Evolutionary conservation across 2,329 filamentous ascomycete species (phyloP).

Genomic region (Fusarium keratoplasticum): DNA sequence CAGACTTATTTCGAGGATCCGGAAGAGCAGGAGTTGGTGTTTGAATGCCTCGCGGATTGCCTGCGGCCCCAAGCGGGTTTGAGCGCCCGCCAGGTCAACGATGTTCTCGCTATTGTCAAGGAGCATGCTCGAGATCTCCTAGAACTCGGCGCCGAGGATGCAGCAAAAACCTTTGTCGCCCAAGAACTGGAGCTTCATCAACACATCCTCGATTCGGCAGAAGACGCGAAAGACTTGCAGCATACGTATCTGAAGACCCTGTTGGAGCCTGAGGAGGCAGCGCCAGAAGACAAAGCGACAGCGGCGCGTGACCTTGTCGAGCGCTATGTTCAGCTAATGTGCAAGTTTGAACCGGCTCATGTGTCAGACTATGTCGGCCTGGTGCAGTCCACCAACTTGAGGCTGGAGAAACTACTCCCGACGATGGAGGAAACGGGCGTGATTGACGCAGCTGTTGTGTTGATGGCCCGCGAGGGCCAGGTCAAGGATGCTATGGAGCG

Average conservation of each 20-base stretch:
- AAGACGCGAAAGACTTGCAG: slow-evolving; percentile 72
- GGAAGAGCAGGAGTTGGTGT: slow-evolving; percentile 79
- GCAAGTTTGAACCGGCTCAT: slow-evolving; percentile 81
- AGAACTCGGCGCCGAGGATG: slow-evolving; percentile 71
- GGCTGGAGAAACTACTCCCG: slow-evolving; percentile 83
- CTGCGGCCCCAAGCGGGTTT: slow-evolving; percentile 73
- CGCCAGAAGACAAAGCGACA: slow-evolving; percentile 46
- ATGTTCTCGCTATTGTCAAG: slow-evolving; percentile 75
- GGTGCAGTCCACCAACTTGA: slow-evolving; percentile 81
- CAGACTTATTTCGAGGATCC: slow-evolving; percentile 87
- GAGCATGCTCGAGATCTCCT: slow-evolving; percentile 75
- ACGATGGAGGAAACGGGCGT: slow-evolving; percentile 90
- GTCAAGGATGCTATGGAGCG: slow-evolving; percentile 85
- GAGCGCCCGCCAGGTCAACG: slow-evolving; percentile 75
- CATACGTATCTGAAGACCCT: slow-evolving; percentile 82
- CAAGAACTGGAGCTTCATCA: slow-evolving; percentile 74
- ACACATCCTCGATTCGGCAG: slow-evolving; percentile 71
- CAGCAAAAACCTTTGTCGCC: slow-evolving; percentile 73
- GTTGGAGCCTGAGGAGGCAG: slow-evolving; percentile 70
- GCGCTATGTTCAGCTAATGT: slow-evolving; percentile 91
- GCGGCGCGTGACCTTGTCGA: slow-evolving; percentile 76
- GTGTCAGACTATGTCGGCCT: slow-evolving; percentile 87
- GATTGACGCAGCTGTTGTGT: slow-evolving; percentile 90
- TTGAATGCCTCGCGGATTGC: slow-evolving; percentile 82
- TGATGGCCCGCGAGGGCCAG: slow-evolving; percentile 91